Conservation (phyloP, 176 grass and related monocot species). For the barley (Hordeum vulgare) region DNA sequence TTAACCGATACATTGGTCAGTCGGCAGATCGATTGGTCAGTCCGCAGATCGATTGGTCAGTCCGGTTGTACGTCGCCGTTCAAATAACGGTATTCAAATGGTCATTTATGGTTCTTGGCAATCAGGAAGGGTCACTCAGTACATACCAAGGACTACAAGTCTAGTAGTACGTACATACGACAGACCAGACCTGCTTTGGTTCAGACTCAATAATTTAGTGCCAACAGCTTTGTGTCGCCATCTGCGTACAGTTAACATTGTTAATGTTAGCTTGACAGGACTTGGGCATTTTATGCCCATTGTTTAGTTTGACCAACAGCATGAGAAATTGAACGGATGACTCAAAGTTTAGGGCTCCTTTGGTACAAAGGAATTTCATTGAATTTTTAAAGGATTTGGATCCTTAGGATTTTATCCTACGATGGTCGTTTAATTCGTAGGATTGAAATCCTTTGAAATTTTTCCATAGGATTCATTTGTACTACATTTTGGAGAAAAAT, state of each 20-base stretch:
- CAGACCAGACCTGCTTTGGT: too few relatives aligned
- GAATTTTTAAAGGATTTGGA: too few relatives aligned
- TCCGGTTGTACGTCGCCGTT: background rate
- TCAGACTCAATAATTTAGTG: background rate
- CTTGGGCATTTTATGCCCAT: background rate
- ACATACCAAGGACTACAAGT: background rate
- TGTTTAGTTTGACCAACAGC: background rate
- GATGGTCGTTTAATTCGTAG: too few relatives aligned
- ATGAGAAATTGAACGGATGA: background rate
- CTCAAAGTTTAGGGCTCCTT: too few relatives aligned
- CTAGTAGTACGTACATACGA: too few relatives aligned
- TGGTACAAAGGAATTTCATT: too few relatives aligned
- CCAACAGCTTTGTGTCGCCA: background rate
- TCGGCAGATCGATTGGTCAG: background rate
- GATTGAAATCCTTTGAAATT: too few relatives aligned
- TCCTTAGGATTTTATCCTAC: too few relatives aligned
- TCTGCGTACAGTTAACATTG: background rate
- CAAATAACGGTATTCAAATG: background rate
- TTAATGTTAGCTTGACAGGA: background rate
- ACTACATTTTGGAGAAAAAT: too few relatives aligned
- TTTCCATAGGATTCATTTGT: too few relatives aligned
- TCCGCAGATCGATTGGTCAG: background rate
- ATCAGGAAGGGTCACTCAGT: slow-evolving; percentile 20
- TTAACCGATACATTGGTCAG: background rate
- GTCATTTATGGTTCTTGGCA: background rate